Base-by-base conservation (phyloP, 1,139 yeast species). In the Geotrichum reessii region DNA sequence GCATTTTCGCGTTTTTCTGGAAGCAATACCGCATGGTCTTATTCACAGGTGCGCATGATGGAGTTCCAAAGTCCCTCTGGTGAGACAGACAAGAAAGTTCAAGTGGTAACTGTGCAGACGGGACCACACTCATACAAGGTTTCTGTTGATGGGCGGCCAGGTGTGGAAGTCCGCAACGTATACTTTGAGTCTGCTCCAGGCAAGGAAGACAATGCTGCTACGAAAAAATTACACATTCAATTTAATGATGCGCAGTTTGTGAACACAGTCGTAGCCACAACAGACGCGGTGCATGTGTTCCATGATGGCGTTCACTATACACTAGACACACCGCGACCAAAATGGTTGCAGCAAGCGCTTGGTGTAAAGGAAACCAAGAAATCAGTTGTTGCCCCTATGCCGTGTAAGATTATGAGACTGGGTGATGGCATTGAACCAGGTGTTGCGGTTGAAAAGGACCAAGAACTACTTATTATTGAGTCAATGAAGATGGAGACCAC, bases 331-430 rank as follows among this genome's bases (percentile, higher is more conserved):
- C 69, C 71, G 12, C 63, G 63, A 37, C 73, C 74, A 3, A 65
- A 64, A 44, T 71, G 74, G 74, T 63, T 71, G 24, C 59, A 65
- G 22, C 62, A 63, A 46, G 72, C 73, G 2, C 63, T 70, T 19
- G 73, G 73, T 47, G 65, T 63, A 42, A 63, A 61, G 53, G 71
- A 65, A 49, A 61, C 62, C n/a, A 66, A 64, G 48, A 66, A 70
- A 61, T 64, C 69, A 33, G 73, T 71, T 2, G 66, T 67, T 5
- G 72, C 74, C 0, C 74, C 74, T n/a, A 71, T 71, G 74, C 73
- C 74, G 17, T 71, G 74, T 60, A 69, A 71, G 25, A 68, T 71
- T 27, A 68, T 71, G 52, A 63, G 68, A 44, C 68, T 71, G 42
- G 62, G 60, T 27, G 63, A 53, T 19, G 52, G 50, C 3, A 57